phyloP scores from a whole-genome alignment of 208 protist genomes.

The Acanthamoeba healyi region DNA sequence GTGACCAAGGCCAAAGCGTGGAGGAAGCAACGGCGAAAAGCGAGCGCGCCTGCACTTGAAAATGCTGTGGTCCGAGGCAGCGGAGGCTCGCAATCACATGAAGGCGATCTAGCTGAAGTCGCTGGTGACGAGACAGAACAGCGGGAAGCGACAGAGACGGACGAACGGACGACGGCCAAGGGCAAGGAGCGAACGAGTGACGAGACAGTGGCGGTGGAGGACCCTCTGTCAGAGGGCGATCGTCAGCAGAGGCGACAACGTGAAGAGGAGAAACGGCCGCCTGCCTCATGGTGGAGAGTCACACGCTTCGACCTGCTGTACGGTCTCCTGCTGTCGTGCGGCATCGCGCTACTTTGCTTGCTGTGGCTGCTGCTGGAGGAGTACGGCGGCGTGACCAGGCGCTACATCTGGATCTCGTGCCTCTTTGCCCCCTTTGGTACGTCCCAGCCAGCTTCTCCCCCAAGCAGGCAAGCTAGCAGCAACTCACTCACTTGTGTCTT shows the following conservation, averaged over 20 bases:
- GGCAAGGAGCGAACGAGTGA: neutral
- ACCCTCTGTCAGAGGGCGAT: neutral
- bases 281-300: neutral
- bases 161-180: neutral
- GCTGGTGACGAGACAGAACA: constrained; percentile 8
- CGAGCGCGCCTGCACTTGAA: neutral
- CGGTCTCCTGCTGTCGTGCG: neutral
- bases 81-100: neutral
- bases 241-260: neutral
- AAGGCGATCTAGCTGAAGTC: neutral
- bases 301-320: neutral
- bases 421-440: constrained; percentile 67
- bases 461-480: neutral
- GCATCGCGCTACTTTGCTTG: neutral
- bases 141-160: neutral
- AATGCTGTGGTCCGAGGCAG: neutral
- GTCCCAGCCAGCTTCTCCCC: neutral
- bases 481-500: too few species aligned
- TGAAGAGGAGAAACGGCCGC: neutral
- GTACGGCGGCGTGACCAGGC: constrained; percentile 25
- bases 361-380: constrained; percentile 16
- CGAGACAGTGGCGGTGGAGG: neutral
- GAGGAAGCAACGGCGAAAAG: neutral
- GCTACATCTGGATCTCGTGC: constrained; percentile 66
- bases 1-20: neutral